phyloP scores from a whole-genome alignment of 352 stramenopile genomes.

The Phytopythium kandeliae region DNA sequence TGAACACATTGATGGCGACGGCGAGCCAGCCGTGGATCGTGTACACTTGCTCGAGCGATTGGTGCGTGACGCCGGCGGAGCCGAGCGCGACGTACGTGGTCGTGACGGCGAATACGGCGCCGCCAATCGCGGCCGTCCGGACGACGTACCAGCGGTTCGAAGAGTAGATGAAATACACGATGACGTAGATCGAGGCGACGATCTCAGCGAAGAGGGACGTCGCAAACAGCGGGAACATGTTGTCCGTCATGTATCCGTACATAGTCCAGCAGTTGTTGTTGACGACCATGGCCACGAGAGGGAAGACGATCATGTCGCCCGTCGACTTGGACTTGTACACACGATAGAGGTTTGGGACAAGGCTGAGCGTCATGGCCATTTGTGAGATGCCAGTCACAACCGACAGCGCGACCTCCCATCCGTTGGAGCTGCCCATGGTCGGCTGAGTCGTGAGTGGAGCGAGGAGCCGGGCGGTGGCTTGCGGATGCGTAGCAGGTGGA shows the following conservation, averaged over 20 bases:
- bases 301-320: slow-evolving; percentile 22
- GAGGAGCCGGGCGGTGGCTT: too few relatives aligned
- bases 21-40: slow-evolving; percentile 29
- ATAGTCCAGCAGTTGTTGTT: slow-evolving; percentile 36
- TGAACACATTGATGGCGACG: slow-evolving; percentile 33
- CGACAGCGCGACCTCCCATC: slow-evolving; percentile 4
- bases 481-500: background rate
- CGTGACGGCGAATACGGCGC: slow-evolving; percentile 13
- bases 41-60: slow-evolving; percentile 12
- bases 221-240: slow-evolving; percentile 21
- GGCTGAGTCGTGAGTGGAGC: too few relatives aligned
- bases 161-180: slow-evolving; percentile 19
- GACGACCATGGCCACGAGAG: slow-evolving; percentile 32
- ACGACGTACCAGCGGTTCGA: slow-evolving; percentile 7
- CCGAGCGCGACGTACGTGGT: slow-evolving; percentile 33
- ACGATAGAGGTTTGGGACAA: slow-evolving; percentile 13
- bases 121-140: slow-evolving; percentile 5
- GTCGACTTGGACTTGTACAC: slow-evolving; percentile 13
- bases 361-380: background rate
- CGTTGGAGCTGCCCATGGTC: slow-evolving; percentile 6
- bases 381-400: background rate
- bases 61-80: slow-evolving; percentile 21
- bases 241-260: slow-evolving; percentile 23
- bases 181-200: slow-evolving; percentile 15
- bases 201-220: slow-evolving; percentile 14